Percentiles rank a stretch among this genome's conserved stretches.
Conservation (phyloP, 2,329 filamentous ascomycete species). For the Hypoxylon sp. region DNA sequence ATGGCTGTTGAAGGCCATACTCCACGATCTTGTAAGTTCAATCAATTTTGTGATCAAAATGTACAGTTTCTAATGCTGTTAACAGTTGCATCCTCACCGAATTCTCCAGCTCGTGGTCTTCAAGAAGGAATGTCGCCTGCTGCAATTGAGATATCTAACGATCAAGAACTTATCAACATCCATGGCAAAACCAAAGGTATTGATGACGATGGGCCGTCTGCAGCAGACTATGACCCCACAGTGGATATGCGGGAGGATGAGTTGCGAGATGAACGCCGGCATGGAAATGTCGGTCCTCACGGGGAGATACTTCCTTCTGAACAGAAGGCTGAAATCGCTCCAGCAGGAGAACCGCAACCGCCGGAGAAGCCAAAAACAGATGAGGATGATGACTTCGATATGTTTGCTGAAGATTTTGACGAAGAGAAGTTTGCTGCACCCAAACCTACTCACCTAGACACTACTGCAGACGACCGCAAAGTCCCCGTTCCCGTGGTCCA, state of each 20-base stretch:
- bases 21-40: slow-evolving; percentile 62
- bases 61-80: slow-evolving; percentile 38
- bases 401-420: slow-evolving; percentile 88
- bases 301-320: slow-evolving; percentile 66
- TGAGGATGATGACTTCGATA: slow-evolving; percentile 80
- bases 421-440: slow-evolving; percentile 74
- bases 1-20: slow-evolving; percentile 57
- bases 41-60: slow-evolving; percentile 30
- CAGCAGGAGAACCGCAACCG: slow-evolving; percentile 54
- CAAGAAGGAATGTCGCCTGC: slow-evolving; percentile 68
- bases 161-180: slow-evolving; percentile 75
- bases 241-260: slow-evolving; percentile 81
- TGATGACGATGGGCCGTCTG: slow-evolving; percentile 77
- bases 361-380: slow-evolving; percentile 62
- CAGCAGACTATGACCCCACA: slow-evolving; percentile 83
- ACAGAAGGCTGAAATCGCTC: slow-evolving; percentile 52
- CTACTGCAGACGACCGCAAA: slow-evolving; percentile 59
- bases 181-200: slow-evolving; percentile 60
- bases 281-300: slow-evolving; percentile 66
- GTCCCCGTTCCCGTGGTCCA: slow-evolving; percentile 62
- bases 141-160: slow-evolving; percentile 73
- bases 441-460: slow-evolving; percentile 57
- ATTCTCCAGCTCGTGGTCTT: slow-evolving; percentile 59
- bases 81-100: slow-evolving; percentile 53
- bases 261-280: slow-evolving; percentile 69